phyloP scores from a whole-genome alignment of 192 early-diverging fungal species.

The Linnemannia elongata region DNA sequence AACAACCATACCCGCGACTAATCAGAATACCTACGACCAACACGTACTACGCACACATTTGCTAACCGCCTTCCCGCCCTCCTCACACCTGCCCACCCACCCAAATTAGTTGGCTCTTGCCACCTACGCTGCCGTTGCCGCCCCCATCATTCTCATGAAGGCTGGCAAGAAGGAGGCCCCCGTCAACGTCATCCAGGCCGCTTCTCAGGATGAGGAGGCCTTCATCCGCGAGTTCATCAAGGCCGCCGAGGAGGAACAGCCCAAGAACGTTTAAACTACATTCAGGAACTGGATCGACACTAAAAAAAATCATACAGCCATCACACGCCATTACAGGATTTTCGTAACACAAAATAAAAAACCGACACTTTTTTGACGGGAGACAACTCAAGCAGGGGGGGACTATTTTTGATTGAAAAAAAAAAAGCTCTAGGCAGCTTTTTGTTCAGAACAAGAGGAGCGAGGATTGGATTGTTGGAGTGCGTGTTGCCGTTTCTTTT shows the following conservation, averaged over 20 bases:
- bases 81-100: too few species aligned
- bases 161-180: conserved; percentile 48
- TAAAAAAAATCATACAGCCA: not conserved
- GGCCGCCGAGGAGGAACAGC: conserved; percentile 50
- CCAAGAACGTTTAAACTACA: not conserved
- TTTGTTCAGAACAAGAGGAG: too few species aligned
- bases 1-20: too few species aligned
- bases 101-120: conserved; percentile 47
- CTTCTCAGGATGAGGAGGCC: conserved; percentile 55
- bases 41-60: too few species aligned
- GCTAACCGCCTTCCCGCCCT: too few species aligned
- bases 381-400: conserved; percentile 34
- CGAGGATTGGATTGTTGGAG: too few species aligned
- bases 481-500: too few species aligned
- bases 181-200: conserved; percentile 39
- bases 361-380: not conserved
- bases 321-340: not conserved
- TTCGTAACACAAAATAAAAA: not conserved
- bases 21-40: too few species aligned
- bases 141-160: conserved; percentile 34
- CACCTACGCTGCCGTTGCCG: conserved; percentile 51
- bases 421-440: too few species aligned
- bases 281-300: not conserved
- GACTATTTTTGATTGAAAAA: conserved; percentile 21
- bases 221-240: conserved; percentile 59